Percentiles rank a stretch among this genome's conserved stretches.
Conservation (phyloP, 179 eudicot species). For the Nepenthes alata region DNA sequence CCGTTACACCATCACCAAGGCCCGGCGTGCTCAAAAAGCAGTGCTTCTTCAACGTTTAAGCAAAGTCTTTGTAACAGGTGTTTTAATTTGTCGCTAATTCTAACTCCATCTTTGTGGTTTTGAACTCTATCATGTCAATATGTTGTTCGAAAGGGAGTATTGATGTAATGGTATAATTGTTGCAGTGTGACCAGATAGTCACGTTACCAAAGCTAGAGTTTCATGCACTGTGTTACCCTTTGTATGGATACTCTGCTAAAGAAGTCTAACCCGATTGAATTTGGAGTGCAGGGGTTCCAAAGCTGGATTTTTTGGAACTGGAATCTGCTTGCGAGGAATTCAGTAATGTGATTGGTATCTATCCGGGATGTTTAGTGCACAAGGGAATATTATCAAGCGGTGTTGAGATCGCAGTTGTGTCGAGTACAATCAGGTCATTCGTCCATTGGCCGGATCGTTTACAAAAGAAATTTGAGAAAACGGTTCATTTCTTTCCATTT, state of each 20-base stretch:
- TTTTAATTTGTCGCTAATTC: neutral
- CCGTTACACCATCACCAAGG: constrained; percentile 28
- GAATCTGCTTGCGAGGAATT: constrained; percentile 98
- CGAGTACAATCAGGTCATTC: constrained; percentile 44
- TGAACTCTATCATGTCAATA: neutral
- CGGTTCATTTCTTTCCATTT: constrained; percentile 29
- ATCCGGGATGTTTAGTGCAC: constrained; percentile 51
- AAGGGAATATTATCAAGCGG: constrained; percentile 93
- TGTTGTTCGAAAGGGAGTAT: too few species aligned
- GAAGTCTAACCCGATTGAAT: neutral
- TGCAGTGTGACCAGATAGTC: too few species aligned
- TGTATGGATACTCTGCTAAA: neutral
- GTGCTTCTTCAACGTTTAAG: constrained; percentile 78
- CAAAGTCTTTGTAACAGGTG: constrained; percentile 91
- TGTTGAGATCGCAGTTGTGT: constrained; percentile 76
- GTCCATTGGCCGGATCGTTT: constrained; percentile 61
- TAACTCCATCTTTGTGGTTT: neutral
- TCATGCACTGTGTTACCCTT: too few species aligned
- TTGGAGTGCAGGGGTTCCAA: constrained; percentile 70
- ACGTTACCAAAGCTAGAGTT: too few species aligned
- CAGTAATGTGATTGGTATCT: constrained; percentile 65
- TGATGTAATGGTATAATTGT: too few species aligned
- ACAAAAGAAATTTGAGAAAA: constrained; percentile 50
- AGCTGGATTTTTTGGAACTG: constrained; percentile 57
- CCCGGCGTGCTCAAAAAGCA: constrained; percentile 45